Evolutionary conservation across 371 early-diverging fungal genomes (phyloP).

Genomic region (Mortierella sp.): DNA sequence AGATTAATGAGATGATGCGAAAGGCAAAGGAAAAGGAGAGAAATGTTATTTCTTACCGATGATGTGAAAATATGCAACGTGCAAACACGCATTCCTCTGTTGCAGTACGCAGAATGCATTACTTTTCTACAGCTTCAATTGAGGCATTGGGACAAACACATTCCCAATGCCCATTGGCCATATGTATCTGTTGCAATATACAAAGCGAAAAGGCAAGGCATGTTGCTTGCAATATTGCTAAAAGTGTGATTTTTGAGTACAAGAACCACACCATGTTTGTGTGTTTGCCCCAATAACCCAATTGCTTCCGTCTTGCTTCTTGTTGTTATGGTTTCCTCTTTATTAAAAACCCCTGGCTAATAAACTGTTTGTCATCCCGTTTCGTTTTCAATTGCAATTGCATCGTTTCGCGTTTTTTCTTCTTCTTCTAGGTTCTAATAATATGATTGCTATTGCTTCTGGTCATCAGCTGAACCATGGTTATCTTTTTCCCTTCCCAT

Average conservation of each 20-base stretch:
- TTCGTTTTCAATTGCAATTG: neutral
- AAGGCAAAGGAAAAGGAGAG: neutral
- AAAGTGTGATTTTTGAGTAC: neutral
- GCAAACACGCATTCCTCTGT: neutral
- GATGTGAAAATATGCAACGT: neutral
- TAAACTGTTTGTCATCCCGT: neutral
- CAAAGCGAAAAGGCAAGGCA: neutral
- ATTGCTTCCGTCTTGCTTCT: neutral
- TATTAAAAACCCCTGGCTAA: constrained; percentile 2
- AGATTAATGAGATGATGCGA: neutral
- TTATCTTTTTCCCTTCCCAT: too few relatives aligned
- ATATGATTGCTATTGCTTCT: too few relatives aligned
- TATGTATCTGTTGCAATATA: neutral
- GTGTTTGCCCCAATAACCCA: neutral
- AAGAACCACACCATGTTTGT: neutral
- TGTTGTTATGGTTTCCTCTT: neutral
- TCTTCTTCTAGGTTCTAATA: too few relatives aligned
- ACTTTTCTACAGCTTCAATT: neutral
- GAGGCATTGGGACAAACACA: neutral
- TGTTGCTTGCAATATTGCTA: neutral
- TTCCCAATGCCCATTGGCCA: too few relatives aligned
- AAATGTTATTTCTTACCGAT: neutral
- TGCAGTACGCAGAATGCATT: neutral
- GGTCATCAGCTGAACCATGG: too few relatives aligned
- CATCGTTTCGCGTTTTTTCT: too few relatives aligned